These are phyloP conservation scores for grape (Vitis vinifera) DNA, from an alignment of 164 flowering plant species.

Conservation along the genomic window ASM3070453v1 NC_081820.1:19143501-19144000, in stretches of 20 bases:
- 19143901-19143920: neutral
- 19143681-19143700: conserved; percentile 79
- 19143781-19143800: conserved; percentile 79
- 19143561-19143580: neutral
- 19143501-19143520: conserved; percentile 66
- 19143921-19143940: neutral
- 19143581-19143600: neutral
- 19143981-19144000: conserved; percentile 67
- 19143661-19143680: conserved; percentile 61
- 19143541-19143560: neutral
- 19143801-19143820: conserved; percentile 56
- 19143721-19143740: conserved; percentile 1
- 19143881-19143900: neutral
- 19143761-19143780: conserved; percentile 9
- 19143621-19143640: too few relatives aligned
- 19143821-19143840: conserved; percentile 78
- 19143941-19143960: conserved; percentile 70
- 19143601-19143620: neutral
- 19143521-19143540: conserved; percentile 41
- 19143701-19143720: conserved; percentile 86
- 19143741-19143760: neutral
- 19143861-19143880: neutral
- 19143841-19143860: conserved; percentile 69
- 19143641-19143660: conserved; percentile 60
- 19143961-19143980: conserved; percentile 74